Percentiles rank a stretch among this genome's conserved stretches.
These are phyloP conservation scores for Calocera cornea DNA, from an alignment of 768 basidiomycete species.

Conservation along the genomic window DNA sequence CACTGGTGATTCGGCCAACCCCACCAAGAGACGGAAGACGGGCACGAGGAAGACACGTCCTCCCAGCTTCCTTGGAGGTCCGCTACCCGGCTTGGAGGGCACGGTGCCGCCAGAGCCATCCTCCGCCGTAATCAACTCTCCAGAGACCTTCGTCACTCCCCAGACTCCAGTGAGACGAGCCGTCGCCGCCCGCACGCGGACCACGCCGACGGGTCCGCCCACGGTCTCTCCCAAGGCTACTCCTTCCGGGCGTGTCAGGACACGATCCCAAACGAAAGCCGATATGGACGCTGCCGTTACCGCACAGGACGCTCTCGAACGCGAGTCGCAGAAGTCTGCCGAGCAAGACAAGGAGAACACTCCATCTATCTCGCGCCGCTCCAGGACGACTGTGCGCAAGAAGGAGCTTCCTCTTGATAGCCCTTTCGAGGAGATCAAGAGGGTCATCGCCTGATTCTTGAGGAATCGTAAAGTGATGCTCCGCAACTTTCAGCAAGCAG, in stretches of 20 bases:
- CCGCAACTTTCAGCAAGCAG: neutral
- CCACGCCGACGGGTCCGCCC: neutral
- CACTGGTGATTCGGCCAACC: neutral
- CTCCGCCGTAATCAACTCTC: neutral
- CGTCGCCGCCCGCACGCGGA: neutral
- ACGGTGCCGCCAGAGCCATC: neutral
- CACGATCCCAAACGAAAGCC: neutral
- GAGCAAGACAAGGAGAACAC: slow-evolving; percentile 3
- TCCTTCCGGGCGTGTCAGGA: neutral
- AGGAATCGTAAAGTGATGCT: neutral
- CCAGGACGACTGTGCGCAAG: neutral
- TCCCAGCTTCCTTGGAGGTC: slow-evolving; percentile 2
- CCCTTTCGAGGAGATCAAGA: neutral
- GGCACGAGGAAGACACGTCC: neutral
- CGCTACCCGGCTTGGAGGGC: neutral
- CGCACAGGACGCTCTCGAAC: neutral
- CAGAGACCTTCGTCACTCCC: neutral
- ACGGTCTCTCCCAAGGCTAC: neutral
- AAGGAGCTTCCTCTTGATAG: neutral
- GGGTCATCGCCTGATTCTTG: neutral
- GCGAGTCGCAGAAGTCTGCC: slow-evolving; percentile 3
- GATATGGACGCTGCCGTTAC: neutral
- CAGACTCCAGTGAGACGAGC: neutral
- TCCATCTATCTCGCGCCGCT: neutral
- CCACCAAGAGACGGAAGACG: neutral